phyloP scores from a whole-genome alignment of 805 yeast genomes.

The Saccharomyces jurei region DNA sequence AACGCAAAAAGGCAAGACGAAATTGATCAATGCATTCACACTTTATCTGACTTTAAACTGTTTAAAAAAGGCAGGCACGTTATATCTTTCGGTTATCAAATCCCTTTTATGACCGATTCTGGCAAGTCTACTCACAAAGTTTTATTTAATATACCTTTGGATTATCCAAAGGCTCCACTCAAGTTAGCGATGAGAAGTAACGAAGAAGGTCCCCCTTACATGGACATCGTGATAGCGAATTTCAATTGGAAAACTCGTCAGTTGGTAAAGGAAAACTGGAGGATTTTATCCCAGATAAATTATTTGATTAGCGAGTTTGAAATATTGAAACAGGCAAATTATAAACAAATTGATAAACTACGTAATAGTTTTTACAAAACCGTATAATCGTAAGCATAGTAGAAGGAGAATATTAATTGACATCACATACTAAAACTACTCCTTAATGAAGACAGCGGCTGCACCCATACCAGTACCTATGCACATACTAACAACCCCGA shows the following conservation, averaged over 20 bases:
- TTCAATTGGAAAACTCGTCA: conserved; percentile 18
- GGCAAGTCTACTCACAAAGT: conserved; percentile 8
- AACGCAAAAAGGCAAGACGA: conserved; percentile 9
- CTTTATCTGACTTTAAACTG: conserved; percentile 14
- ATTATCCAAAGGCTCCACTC: conserved; percentile 20
- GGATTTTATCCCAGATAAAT: conserved; percentile 20
- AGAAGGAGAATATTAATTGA: not conserved
- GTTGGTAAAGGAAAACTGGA: conserved; percentile 6
- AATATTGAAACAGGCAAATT: conserved; percentile 8
- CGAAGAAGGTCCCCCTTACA: not conserved
- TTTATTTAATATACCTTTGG: conserved; percentile 15
- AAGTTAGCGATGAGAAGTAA: conserved; percentile 11
- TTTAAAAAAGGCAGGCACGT: conserved; percentile 17
- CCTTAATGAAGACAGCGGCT: conserved; percentile 77
- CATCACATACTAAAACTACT: conserved; percentile 34
- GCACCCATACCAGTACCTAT: conserved; percentile 99
- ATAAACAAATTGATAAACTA: conserved; percentile 11
- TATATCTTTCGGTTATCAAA: conserved; percentile 16
- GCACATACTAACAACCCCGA: conserved; percentile 94
- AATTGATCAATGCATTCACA: conserved; percentile 14
- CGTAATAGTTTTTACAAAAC: conserved; percentile 9
- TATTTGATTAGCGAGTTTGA: conserved; percentile 16
- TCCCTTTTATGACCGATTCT: conserved; percentile 3
- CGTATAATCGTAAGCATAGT: not conserved
- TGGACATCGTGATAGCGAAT: conserved; percentile 12